phyloP scores from a whole-genome alignment of 179 eudicot genomes.

The Carnegiea gigantea region DNA sequence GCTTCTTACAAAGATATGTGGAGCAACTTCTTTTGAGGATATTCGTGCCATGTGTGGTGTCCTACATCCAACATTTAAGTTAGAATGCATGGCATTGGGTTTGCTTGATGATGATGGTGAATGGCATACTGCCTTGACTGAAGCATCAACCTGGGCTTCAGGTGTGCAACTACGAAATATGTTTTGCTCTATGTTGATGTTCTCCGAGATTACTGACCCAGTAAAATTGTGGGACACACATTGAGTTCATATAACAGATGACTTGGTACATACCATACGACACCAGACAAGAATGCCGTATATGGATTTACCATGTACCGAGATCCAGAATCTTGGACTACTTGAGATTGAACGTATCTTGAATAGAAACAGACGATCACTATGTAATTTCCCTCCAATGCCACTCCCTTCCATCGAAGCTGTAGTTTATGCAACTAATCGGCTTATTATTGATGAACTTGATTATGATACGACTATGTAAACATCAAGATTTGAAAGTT shows the following conservation, averaged over 20 bases:
- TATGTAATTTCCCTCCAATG: background rate
- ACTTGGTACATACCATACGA: background rate
- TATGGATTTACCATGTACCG: background rate
- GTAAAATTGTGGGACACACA: background rate
- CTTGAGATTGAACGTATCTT: background rate
- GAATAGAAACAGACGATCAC: background rate
- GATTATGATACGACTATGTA: background rate
- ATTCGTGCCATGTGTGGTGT: background rate
- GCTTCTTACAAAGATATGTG: background rate
- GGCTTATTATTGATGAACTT: background rate
- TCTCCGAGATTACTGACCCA: background rate
- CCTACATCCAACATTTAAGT: background rate
- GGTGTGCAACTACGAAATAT: background rate
- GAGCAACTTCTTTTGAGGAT: background rate
- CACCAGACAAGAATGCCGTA: background rate
- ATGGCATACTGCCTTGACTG: background rate
- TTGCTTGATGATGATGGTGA: slow-evolving; percentile 1
- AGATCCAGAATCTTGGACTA: background rate
- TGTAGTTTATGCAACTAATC: background rate
- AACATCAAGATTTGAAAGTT: background rate
- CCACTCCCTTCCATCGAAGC: background rate
- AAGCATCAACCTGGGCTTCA: background rate
- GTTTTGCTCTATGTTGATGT: slow-evolving; percentile 6
- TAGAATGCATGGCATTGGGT: background rate
- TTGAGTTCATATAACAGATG: background rate